Conservation (phyloP, 164 flowering plant species). For the Aristolochia contorta region DNA sequence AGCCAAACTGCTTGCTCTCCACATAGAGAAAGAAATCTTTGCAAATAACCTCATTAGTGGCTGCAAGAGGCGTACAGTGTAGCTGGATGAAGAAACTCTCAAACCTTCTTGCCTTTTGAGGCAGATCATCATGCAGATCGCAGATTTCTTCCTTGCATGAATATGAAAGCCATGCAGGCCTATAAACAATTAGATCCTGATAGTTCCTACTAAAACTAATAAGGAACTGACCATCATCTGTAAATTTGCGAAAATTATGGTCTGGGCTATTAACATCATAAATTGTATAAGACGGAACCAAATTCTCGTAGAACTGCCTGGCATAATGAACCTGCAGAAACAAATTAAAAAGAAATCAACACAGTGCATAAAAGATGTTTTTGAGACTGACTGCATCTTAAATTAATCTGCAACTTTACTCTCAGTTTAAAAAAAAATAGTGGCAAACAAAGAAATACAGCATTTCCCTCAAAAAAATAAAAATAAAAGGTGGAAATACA, state of each 20-base stretch:
- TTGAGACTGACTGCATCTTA: too few species aligned
- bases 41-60: conserved; percentile 77
- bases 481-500: too few species aligned
- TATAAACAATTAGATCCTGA: conserved; percentile 84
- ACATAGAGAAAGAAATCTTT: conserved; percentile 89
- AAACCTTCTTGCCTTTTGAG: conserved; percentile 59
- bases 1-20: conserved; percentile 77
- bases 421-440: too few species aligned
- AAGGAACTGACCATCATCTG: conserved; percentile 90
- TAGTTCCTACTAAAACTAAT: conserved; percentile 84
- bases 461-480: too few species aligned
- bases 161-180: conserved; percentile 79
- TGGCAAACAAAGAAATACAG: too few species aligned
- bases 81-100: conserved; percentile 83
- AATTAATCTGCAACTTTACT: too few species aligned
- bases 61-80: conserved; percentile 68
- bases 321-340: conserved; percentile 66
- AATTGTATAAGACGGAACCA: conserved; percentile 79
- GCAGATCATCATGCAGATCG: conserved; percentile 53
- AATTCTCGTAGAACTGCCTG: conserved; percentile 79
- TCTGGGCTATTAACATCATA: conserved; percentile 90
- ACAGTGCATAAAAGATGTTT: too few species aligned
- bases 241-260: conserved; percentile 80
- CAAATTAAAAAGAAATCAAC: neutral
- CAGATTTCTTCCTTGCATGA: conserved; percentile 67